A percentile compares a stretch with the other conserved stretches of the same genome.
phyloP scores from a whole-genome alignment of 2,329 filamentous ascomycete species.

The Colletotrichum abscissum region DNA sequence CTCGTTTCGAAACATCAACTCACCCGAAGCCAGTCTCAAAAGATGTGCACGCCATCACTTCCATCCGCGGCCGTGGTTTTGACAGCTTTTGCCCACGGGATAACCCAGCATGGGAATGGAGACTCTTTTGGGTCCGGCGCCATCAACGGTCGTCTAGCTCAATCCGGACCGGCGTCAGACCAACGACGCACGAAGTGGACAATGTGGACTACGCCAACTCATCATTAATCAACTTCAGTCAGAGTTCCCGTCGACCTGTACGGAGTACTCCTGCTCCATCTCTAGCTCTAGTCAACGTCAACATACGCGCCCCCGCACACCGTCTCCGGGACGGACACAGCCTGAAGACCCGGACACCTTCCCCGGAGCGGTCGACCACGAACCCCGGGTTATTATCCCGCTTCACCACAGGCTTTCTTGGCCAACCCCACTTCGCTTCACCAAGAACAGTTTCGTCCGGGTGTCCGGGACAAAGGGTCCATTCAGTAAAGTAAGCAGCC shows the following conservation, averaged over 20 bases:
- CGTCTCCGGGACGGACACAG: not conserved
- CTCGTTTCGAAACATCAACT: not conserved
- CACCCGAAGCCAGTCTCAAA: not conserved
- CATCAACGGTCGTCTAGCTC: not conserved
- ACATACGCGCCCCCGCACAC: not conserved
- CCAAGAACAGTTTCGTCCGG: not conserved
- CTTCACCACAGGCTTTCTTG: not conserved
- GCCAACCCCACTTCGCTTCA: not conserved
- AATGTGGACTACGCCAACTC: not conserved
- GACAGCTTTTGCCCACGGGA: not conserved
- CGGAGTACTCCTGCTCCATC: not conserved
- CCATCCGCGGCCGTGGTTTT: not conserved
- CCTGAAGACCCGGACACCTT: constrained; percentile 1
- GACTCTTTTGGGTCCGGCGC: not conserved
- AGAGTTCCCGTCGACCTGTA: not conserved
- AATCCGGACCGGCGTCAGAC: not conserved
- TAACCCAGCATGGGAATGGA: not conserved
- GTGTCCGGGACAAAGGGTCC: not conserved
- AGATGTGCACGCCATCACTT: not conserved
- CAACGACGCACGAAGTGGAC: not conserved
- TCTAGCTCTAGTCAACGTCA: not conserved
- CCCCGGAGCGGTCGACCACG: constrained; percentile 17
- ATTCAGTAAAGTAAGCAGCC: not conserved
- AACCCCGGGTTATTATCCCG: not conserved
- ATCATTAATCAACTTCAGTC: not conserved